Conservation (phyloP, 306 rosid genomes). For the Vigna nakashimae region DNA sequence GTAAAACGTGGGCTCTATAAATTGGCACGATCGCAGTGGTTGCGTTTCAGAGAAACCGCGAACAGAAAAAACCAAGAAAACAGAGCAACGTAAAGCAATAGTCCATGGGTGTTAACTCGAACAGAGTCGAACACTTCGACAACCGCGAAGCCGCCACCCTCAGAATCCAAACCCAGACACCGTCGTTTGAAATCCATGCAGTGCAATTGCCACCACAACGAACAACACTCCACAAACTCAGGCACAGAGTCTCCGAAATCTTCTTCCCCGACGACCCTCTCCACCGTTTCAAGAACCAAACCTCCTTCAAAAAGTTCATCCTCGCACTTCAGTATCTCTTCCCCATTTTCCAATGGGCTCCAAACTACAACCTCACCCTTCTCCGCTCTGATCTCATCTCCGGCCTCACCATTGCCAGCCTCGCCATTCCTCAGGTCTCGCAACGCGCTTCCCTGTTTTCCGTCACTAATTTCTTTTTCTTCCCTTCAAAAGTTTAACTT, state of each 20-base stretch:
- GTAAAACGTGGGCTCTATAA: background rate
- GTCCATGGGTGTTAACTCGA: slow-evolving; percentile 66
- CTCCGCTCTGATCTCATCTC: slow-evolving; percentile 79
- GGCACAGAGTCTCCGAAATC: slow-evolving; percentile 69
- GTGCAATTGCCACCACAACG: slow-evolving; percentile 68
- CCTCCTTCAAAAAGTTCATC: slow-evolving; percentile 53
- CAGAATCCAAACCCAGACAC: slow-evolving; percentile 48
- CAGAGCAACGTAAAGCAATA: too few relatives aligned
- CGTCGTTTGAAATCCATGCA: slow-evolving; percentile 59
- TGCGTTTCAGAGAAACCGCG: background rate
- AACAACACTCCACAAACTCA: slow-evolving; percentile 68
- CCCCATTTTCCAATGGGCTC: slow-evolving; percentile 89
- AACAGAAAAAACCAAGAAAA: background rate
- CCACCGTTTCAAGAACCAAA: slow-evolving; percentile 72
- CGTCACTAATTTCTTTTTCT: background rate
- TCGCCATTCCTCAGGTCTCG: slow-evolving; percentile 92
- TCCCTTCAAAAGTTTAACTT: too few relatives aligned
- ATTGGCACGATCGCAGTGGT: background rate
- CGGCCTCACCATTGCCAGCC: slow-evolving; percentile 97
- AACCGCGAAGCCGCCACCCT: slow-evolving; percentile 45
- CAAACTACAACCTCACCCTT: slow-evolving; percentile 60
- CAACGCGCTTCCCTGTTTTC: too few relatives aligned
- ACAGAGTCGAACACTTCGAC: slow-evolving; percentile 76
- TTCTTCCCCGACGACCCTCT: slow-evolving; percentile 94
- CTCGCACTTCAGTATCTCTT: slow-evolving; percentile 70